These are phyloP conservation scores for Bacterosira constricta DNA, from an alignment of 108 stramenopile genomes.

Conservation along the genomic window DNA sequence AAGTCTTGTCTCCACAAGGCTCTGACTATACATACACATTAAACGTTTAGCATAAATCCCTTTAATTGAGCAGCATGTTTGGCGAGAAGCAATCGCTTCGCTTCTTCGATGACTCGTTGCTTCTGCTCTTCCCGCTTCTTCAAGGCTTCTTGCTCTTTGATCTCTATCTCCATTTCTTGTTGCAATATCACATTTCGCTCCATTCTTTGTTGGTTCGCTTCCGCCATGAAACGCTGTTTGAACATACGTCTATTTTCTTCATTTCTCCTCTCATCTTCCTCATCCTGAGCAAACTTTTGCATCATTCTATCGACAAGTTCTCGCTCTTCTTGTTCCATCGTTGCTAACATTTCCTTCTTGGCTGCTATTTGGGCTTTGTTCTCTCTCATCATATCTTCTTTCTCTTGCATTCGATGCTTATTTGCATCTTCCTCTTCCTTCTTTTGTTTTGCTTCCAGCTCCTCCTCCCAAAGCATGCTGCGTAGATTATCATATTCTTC, in stretches of 20 bases:
- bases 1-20: too few relatives aligned
- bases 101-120: slow-evolving; percentile 56
- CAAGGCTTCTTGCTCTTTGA: slow-evolving; percentile 26
- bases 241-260: slow-evolving; percentile 31
- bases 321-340: slow-evolving; percentile 63
- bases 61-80: slow-evolving; percentile 58
- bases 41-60: slow-evolving; percentile 53
- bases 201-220: slow-evolving; percentile 48
- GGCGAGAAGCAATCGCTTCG: slow-evolving; percentile 50
- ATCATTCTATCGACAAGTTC: slow-evolving; percentile 64
- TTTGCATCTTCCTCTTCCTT: slow-evolving; percentile 57
- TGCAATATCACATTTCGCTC: slow-evolving; percentile 44
- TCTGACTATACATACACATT: too few relatives aligned
- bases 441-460: slow-evolving; percentile 57
- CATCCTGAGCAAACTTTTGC: slow-evolving; percentile 65
- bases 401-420: slow-evolving; percentile 29
- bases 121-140: slow-evolving; percentile 56
- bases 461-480: slow-evolving; percentile 73
- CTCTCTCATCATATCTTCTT: slow-evolving; percentile 56
- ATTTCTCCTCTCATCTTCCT: slow-evolving; percentile 48
- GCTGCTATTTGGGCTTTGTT: slow-evolving; percentile 54
- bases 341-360: slow-evolving; percentile 57
- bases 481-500: slow-evolving; percentile 62
- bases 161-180: slow-evolving; percentile 51
- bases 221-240: slow-evolving; percentile 52